Percentiles rank a stretch among this genome's conserved stretches.
Conservation (phyloP, 345 rosid genomes). For the Gossypium arboreum region DNA sequence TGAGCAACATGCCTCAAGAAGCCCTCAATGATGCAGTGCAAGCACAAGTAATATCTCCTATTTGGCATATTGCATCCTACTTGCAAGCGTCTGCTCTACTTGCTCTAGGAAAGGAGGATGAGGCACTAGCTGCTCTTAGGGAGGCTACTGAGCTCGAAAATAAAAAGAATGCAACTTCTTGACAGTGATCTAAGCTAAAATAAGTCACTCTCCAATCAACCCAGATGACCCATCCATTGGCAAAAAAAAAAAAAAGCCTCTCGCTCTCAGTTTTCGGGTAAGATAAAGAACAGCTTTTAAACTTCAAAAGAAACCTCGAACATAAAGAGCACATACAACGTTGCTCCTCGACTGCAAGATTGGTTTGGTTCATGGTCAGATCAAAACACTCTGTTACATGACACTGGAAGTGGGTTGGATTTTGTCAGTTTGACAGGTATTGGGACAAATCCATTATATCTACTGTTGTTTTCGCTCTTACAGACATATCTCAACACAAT, state of each 20-base stretch:
- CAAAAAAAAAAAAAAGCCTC: neutral
- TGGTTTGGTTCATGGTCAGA: constrained; percentile 20
- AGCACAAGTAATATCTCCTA: constrained; percentile 82
- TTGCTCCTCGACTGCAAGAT: constrained; percentile 2
- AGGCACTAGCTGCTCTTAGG: constrained; percentile 66
- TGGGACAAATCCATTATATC: neutral
- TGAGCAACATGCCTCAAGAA: constrained; percentile 75
- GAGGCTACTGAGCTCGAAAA: constrained; percentile 72
- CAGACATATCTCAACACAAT: constrained; percentile 18
- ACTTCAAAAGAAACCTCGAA: constrained; percentile 7
- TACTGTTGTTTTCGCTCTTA: constrained; percentile 20
- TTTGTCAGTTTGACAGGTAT: constrained; percentile 18
- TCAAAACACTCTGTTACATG: constrained; percentile 26
- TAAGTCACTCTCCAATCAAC: constrained; percentile 1
- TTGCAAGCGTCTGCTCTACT: constrained; percentile 75
- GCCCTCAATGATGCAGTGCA: constrained; percentile 78
- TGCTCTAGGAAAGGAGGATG: constrained; percentile 62
- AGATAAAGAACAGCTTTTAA: constrained; percentile 8
- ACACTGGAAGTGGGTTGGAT: constrained; percentile 24
- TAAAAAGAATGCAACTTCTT: constrained; percentile 31
- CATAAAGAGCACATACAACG: neutral
- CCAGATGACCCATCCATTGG: constrained; percentile 16
- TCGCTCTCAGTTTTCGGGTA: constrained; percentile 13
- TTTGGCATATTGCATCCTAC: constrained; percentile 84
- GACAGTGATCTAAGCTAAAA: neutral